A percentile compares a stretch with the other conserved stretches of the same genome.
Conservation (phyloP, 192 early-diverging fungal genomes). For the Pilobolus umbonatus region DNA sequence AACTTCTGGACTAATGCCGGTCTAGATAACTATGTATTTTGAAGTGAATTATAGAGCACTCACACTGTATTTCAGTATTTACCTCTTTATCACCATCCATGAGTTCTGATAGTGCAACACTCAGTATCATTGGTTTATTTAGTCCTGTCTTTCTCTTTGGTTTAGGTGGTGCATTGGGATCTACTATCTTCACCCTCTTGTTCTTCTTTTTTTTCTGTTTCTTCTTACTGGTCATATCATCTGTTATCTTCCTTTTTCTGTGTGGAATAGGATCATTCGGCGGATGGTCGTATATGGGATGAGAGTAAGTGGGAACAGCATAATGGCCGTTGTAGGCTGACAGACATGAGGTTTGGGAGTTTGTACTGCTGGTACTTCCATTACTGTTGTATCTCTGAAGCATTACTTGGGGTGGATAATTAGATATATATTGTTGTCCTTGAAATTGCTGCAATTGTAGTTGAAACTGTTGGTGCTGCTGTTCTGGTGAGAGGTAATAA, state of each 20-base stretch:
- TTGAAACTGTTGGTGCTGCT: not conserved
- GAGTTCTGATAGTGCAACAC: conserved; percentile 34
- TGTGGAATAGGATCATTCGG: not conserved
- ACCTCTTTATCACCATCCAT: conserved; percentile 43
- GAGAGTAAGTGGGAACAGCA: no score
- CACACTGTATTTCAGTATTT: conserved; percentile 5
- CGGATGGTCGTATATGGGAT: no score
- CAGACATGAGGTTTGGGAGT: not conserved
- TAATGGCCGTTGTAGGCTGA: not conserved
- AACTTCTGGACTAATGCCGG: conserved; percentile 57
- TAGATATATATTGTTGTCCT: not conserved
- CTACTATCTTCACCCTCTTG: conserved; percentile 12
- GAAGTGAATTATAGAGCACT: not conserved
- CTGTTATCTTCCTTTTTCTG: no score
- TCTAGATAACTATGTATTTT: conserved; percentile 43
- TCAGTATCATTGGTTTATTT: conserved; percentile 45
- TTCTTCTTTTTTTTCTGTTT: conserved; percentile 10
- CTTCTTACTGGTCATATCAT: not conserved
- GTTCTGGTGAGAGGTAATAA: not conserved
- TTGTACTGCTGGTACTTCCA: not conserved
- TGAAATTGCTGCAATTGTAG: not conserved
- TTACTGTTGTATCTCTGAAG: not conserved
- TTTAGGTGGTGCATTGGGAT: conserved; percentile 34
- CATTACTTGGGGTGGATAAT: not conserved
- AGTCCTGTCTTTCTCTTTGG: conserved; percentile 41